Evolutionary conservation across 305 asterid genomes (phyloP).

Genomic region (Withania somnifera): DNA sequence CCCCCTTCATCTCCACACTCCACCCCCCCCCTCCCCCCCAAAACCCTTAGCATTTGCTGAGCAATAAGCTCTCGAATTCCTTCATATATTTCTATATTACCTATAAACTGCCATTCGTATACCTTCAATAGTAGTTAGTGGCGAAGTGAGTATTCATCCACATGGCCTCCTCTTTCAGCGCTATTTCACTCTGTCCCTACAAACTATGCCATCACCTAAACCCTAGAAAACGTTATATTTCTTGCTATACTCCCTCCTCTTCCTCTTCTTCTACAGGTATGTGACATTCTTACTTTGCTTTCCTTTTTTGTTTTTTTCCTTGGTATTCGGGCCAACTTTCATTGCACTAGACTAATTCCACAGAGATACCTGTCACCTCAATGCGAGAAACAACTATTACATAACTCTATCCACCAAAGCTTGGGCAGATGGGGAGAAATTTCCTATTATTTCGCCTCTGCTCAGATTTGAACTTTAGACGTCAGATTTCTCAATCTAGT

Average conservation of each 20-base stretch:
- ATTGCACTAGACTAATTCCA: too few species aligned
- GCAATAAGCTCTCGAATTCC: background rate
- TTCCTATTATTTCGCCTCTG: too few species aligned
- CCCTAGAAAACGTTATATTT: background rate
- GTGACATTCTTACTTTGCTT: background rate
- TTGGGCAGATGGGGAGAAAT: too few species aligned
- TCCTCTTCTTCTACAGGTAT: background rate
- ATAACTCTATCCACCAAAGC: too few species aligned
- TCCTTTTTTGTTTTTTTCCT: too few species aligned
- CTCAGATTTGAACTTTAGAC: too few species aligned
- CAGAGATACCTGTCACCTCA: too few species aligned
- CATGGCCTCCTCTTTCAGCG: constrained; percentile 51
- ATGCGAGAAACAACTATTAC: too few species aligned
- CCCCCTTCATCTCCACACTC: background rate
- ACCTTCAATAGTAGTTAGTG: background rate
- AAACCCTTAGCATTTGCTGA: background rate
- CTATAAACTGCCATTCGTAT: background rate
- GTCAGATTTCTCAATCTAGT: too few species aligned
- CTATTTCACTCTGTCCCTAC: constrained; percentile 38
- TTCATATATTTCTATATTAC: background rate
- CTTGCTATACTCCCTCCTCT: background rate
- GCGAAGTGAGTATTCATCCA: background rate
- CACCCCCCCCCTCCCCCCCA: background rate
- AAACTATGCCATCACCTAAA: constrained; percentile 17
- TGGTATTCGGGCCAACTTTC: too few species aligned